These are phyloP conservation scores for Fusarium armeniacum DNA, from an alignment of 2,329 filamentous ascomycete species.

Conservation along the genomic window DNA sequence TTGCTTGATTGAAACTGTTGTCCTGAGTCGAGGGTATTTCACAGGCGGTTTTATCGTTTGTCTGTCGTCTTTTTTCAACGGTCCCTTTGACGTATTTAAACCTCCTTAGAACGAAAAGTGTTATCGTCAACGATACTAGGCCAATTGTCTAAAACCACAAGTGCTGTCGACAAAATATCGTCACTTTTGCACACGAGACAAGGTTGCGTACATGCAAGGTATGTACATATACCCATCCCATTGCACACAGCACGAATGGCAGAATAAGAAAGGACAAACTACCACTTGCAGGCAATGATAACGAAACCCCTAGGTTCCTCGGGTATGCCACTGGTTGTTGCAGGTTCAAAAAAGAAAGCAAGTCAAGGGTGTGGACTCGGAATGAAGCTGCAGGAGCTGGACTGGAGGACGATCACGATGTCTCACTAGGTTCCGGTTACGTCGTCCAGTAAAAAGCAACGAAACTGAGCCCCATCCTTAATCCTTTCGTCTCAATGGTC, in stretches of 20 bases:
- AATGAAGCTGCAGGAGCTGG: constrained; percentile 34
- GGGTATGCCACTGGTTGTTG: constrained; percentile 23
- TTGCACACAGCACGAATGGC: constrained; percentile 32
- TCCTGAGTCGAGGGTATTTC: constrained; percentile 4
- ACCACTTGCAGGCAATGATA: constrained; percentile 34
- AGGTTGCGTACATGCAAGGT: constrained; percentile 36
- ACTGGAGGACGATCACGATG: constrained; percentile 23
- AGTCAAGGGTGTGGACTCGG: constrained; percentile 6
- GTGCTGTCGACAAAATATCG: constrained; percentile 21
- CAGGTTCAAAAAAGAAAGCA: constrained; percentile 4
- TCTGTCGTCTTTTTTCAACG: background rate
- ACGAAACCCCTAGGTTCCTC: constrained; percentile 40
- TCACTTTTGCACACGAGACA: constrained; percentile 28
- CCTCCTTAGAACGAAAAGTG: background rate
- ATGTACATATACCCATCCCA: constrained; percentile 22
- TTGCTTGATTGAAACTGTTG: constrained; percentile 4
- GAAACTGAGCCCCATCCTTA: constrained; percentile 19
- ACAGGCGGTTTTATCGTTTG: background rate
- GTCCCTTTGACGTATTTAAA: background rate
- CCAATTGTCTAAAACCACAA: constrained; percentile 14
- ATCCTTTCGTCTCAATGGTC: constrained; percentile 8
- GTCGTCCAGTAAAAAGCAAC: constrained; percentile 41
- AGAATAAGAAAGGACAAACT: constrained; percentile 22
- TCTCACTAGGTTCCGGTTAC: constrained; percentile 15
- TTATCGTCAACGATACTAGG: constrained; percentile 25